A percentile compares a stretch with the other conserved stretches of the same genome.
Evolutionary conservation across 2,329 filamentous ascomycete genomes (phyloP).

Genomic region (Colletotrichum karsti): DNA sequence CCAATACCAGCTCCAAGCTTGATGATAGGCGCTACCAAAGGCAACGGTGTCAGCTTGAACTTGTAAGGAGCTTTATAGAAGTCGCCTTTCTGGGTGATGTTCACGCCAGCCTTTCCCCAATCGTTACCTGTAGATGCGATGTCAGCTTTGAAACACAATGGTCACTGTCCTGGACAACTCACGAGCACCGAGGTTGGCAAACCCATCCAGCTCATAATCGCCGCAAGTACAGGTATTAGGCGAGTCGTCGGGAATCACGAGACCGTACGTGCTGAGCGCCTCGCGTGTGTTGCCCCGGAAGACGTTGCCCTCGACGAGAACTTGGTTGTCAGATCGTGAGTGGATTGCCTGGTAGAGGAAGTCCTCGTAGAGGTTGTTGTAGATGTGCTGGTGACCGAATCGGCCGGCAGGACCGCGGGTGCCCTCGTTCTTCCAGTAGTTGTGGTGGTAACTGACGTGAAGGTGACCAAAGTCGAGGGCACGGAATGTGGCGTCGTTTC

Average conservation of each 20-base stretch:
- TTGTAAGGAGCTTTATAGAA: slow-evolving; percentile 58
- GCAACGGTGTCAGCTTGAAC: slow-evolving; percentile 56
- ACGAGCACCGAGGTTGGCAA: slow-evolving; percentile 61
- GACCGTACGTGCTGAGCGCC: slow-evolving; percentile 61
- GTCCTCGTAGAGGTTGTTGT: slow-evolving; percentile 58
- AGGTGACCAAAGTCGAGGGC: slow-evolving; percentile 52
- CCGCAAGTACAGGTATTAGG: slow-evolving; percentile 62
- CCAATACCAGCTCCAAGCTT: slow-evolving; percentile 56
- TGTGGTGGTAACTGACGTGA: slow-evolving; percentile 59
- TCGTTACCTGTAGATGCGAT: slow-evolving; percentile 48
- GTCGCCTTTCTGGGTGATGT: slow-evolving; percentile 59
- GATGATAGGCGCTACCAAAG: slow-evolving; percentile 48
- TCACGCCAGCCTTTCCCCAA: slow-evolving; percentile 55
- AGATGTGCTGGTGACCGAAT: slow-evolving; percentile 58
- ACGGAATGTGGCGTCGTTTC: slow-evolving; percentile 48
- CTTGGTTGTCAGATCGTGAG: slow-evolving; percentile 56
- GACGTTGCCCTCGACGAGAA: slow-evolving; percentile 57
- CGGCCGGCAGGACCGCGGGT: slow-evolving; percentile 57
- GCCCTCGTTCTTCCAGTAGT: slow-evolving; percentile 54
- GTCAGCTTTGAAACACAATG: slow-evolving; percentile 25
- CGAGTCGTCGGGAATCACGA: slow-evolving; percentile 63
- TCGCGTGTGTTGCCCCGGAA: slow-evolving; percentile 56
- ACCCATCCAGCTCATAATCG: slow-evolving; percentile 63
- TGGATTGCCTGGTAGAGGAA: slow-evolving; percentile 58
- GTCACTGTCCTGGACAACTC: slow-evolving; percentile 33